Evolutionary conservation across 2,329 filamentous ascomycete species (phyloP), one percentile per base, ranked within the genome.

Genomic region (Fusarium luffae): DNA sequence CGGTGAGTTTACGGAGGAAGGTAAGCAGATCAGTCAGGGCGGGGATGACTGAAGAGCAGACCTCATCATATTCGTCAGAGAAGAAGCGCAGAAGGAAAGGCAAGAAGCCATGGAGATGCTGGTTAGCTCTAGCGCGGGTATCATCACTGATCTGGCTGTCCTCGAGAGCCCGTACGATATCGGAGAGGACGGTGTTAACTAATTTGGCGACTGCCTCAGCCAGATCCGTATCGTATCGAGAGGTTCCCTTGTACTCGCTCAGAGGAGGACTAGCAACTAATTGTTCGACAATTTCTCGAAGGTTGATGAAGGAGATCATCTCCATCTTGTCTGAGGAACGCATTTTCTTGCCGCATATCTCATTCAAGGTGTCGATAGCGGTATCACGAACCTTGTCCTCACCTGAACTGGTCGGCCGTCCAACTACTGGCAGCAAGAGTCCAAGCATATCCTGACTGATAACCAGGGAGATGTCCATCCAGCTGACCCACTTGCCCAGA

Each of bases 281-380:
- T 81, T 97, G 93, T 37, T 90, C 88, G 54, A 98, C 90, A 72
- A 99, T 93, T 52, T 92, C 90, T 67, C 90, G 89, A 41, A 99
- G 86, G 78, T 96, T 97, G 70, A 99, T 87, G 79, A 97, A 97
- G 25, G 89, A 84, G 72, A 99, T 97, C 85, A 99, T 90, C 75
- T 97, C 92, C 74, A 97, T 91, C 86, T 99, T 99, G 83, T 98
- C 95, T 40, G 88, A 85, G 3, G 94, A 86, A 75, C 93, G 93
- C 96, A 99, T 99, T 85, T 98, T 98, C 86, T 99, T 99, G 79
- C 91, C 92, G 61, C 97, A 93, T 72, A 97, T 97, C 81, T 99
- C 95, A 7, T 93, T 97, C 77, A 99, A 92, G 28, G 96, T 94
- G 76, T 98, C 94, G 74, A 98, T 93, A 54, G 96, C 95, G 19